These are phyloP conservation scores for Wallacemonas sp. DNA, from an alignment of 208 protist genomes.

Conservation along the genomic window DNA sequence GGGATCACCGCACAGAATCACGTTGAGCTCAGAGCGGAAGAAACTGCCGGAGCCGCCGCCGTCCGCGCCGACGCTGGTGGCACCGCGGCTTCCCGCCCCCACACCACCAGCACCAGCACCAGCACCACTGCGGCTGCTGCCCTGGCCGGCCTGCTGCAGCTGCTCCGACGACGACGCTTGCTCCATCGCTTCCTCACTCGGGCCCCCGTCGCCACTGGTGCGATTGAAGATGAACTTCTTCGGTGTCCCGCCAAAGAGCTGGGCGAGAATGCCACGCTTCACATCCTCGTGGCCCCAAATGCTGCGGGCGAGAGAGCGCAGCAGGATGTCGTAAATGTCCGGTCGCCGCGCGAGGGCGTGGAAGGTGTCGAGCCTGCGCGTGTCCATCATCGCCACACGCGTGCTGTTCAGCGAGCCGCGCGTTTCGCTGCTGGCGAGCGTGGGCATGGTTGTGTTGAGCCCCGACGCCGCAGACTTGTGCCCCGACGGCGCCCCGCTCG, in stretches of 20 bases:
- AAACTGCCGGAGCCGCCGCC: slow-evolving; percentile 20
- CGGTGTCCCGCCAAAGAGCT: slow-evolving; percentile 97
- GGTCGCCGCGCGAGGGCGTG: slow-evolving; percentile 68
- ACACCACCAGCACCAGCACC: background rate
- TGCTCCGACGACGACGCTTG: too few species aligned
- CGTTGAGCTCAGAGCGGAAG: slow-evolving; percentile 97
- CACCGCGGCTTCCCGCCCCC: background rate
- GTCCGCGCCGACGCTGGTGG: slow-evolving; percentile 1
- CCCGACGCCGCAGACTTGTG: slow-evolving; percentile 10
- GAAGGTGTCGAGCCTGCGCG: slow-evolving; percentile 71
- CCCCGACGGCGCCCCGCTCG: background rate
- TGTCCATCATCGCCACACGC: slow-evolving; percentile 40
- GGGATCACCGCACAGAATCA: slow-evolving; percentile 99
- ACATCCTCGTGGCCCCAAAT: slow-evolving; percentile 99
- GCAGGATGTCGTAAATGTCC: slow-evolving; percentile 97
- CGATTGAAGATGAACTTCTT: slow-evolving; percentile 90
- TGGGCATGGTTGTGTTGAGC: slow-evolving; percentile 7
- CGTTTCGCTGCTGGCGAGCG: slow-evolving; percentile 12
- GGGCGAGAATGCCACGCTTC: slow-evolving; percentile 98
- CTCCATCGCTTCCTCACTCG: too few species aligned
- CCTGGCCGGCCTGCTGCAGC: background rate
- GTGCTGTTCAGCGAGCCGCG: slow-evolving; percentile 6
- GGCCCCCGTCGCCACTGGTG: slow-evolving; percentile 1
- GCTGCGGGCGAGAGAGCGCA: slow-evolving; percentile 94
- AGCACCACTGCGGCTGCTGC: background rate